Percentiles rank a stretch among this genome's conserved stretches.
These are phyloP conservation scores for Zymoseptoria ardabiliae DNA, from an alignment of 2,329 filamentous ascomycete species.

Conservation along the genomic window DNA sequence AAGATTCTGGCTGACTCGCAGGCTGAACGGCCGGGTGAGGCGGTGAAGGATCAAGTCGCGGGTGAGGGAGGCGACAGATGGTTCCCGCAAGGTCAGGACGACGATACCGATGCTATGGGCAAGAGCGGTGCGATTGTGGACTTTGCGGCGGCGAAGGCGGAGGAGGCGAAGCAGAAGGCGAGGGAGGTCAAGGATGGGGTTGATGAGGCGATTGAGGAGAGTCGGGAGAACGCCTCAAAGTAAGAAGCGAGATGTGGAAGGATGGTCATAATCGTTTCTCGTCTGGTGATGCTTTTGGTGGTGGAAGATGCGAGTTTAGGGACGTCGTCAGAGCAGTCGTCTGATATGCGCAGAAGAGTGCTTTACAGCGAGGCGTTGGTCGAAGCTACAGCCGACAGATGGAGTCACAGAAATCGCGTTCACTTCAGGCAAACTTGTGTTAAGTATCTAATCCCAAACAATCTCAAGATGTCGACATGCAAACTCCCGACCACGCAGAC, in stretches of 20 bases:
- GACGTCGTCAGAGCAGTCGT: neutral
- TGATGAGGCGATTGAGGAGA: constrained; percentile 8
- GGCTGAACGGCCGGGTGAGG: constrained; percentile 12
- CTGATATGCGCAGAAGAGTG: neutral
- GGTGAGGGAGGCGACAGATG: neutral
- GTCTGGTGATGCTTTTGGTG: neutral
- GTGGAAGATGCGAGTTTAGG: neutral
- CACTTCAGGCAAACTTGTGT: neutral
- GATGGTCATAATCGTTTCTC: neutral
- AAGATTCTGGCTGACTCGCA: constrained; percentile 16
- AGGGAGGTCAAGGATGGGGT: constrained; percentile 14
- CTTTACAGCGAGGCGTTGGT: neutral
- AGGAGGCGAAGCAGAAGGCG: constrained; percentile 6
- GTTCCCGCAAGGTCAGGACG: constrained; percentile 5
- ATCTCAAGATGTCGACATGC: neutral
- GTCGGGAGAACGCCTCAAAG: neutral
- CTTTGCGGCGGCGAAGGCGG: constrained; percentile 14
- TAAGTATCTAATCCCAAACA: neutral
- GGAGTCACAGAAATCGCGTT: neutral
- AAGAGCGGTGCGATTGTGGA: constrained; percentile 24
- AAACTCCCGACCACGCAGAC: neutral
- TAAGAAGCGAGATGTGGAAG: neutral
- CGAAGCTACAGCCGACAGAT: neutral
- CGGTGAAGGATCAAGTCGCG: neutral
- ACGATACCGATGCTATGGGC: constrained; percentile 26